Percentiles rank a stretch among this genome's conserved stretches.
Evolutionary conservation across 208 protist genomes (phyloP).

Genomic region (Leishmania aethiopica): DNA sequence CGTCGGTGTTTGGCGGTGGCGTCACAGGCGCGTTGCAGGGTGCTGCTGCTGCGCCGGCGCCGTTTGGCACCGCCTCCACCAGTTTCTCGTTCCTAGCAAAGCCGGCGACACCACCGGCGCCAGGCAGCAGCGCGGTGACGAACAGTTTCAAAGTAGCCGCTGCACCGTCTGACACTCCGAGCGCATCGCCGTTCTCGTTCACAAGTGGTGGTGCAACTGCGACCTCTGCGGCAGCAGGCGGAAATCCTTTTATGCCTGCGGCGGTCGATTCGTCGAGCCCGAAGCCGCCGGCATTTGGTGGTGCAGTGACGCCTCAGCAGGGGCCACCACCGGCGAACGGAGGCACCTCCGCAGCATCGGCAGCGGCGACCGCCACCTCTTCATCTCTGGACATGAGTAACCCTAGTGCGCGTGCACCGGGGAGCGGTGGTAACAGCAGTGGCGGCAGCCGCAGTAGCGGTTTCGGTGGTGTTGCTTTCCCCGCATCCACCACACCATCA

Average conservation of each 20-base stretch:
- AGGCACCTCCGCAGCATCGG: background rate
- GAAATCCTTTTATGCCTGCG: constrained; percentile 3
- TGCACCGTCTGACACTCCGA: background rate
- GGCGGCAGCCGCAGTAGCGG: background rate
- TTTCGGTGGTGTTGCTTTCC: background rate
- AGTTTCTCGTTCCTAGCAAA: background rate
- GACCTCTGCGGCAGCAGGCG: background rate
- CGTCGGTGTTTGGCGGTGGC: background rate
- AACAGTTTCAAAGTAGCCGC: background rate
- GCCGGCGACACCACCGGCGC: background rate
- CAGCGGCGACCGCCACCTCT: background rate
- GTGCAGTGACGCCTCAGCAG: background rate
- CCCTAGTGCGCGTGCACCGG: background rate
- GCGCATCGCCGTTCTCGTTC: background rate
- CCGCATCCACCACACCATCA: background rate
- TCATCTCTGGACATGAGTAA: background rate
- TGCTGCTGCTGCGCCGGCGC: background rate
- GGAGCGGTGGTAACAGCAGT: background rate
- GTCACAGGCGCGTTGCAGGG: background rate
- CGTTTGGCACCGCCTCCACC: background rate
- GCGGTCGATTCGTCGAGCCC: background rate
- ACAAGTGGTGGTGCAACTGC: background rate
- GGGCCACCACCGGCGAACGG: background rate
- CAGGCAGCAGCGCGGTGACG: background rate
- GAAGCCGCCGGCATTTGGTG: background rate